Percentiles rank a stretch among this genome's conserved stretches.
These are phyloP conservation scores for Geosmithia putterillii DNA, from an alignment of 2,329 filamentous ascomycete species.

Conservation along the genomic window DNA sequence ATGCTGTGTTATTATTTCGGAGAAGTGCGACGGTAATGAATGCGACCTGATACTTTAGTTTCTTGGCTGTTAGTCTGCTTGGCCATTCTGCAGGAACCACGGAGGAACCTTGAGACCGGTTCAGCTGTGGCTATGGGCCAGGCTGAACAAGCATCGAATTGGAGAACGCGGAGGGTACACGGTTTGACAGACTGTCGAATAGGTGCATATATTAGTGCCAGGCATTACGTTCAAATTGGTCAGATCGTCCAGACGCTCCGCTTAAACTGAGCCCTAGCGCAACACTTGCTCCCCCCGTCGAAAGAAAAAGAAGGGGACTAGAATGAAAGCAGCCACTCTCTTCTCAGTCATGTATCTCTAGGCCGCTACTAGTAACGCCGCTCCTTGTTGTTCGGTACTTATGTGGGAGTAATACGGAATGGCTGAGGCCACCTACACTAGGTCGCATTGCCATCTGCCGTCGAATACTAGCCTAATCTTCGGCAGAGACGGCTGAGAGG, in stretches of 20 bases:
- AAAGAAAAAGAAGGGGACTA: background rate
- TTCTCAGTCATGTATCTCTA: background rate
- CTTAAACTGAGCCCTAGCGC: background rate
- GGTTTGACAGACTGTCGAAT: background rate
- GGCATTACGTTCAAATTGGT: no score
- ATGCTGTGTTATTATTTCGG: no score
- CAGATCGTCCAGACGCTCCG: no score
- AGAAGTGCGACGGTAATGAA: no score
- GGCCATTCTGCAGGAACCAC: background rate
- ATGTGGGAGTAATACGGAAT: background rate
- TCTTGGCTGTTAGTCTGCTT: background rate
- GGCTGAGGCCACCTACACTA: background rate
- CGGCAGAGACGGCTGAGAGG: background rate
- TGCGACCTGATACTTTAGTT: background rate
- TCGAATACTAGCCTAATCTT: no score
- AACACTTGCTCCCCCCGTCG: no score
- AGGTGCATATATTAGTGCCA: no score
- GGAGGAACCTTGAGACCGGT: background rate
- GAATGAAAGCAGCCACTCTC: background rate
- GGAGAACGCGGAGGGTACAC: background rate
- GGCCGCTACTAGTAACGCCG: background rate
- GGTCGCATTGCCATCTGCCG: background rate
- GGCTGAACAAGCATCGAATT: background rate
- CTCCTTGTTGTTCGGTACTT: background rate
- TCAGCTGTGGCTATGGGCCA: background rate